phyloP scores from a whole-genome alignment of 2,329 filamentous ascomycete genomes.

The Alternaria triticimaculans region DNA sequence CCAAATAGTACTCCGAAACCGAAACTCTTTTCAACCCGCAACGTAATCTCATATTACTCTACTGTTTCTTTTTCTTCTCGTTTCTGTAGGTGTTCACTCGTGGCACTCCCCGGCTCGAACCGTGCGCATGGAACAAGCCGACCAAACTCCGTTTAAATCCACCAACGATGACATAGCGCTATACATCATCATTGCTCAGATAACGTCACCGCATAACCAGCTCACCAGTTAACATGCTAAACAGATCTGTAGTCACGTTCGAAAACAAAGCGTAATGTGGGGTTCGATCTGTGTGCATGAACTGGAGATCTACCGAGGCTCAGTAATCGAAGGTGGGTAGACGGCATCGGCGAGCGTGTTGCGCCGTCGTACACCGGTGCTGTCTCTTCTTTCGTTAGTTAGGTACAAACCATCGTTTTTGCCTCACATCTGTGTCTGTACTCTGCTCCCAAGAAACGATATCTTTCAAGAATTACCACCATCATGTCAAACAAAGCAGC shows the following conservation, averaged over 20 bases:
- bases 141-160: slow-evolving; percentile 3
- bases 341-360: background rate
- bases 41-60: background rate
- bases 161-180: slow-evolving; percentile 1
- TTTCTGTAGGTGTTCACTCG: background rate
- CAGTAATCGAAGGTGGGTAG: background rate
- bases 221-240: background rate
- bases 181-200: slow-evolving; percentile 3
- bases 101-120: background rate
- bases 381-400: background rate
- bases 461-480: background rate
- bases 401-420: background rate
- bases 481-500: slow-evolving; percentile 44
- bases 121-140: background rate
- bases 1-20: background rate
- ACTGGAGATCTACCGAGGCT: background rate
- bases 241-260: background rate
- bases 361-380: background rate
- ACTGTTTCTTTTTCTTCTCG: background rate
- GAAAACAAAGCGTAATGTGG: background rate
- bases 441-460: background rate
- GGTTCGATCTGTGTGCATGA: background rate
- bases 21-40: background rate
- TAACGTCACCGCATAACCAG: background rate
- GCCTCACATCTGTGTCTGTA: background rate